A percentile compares a stretch with the other conserved stretches of the same genome.
Conservation (phyloP, 2,329 filamentous ascomycete species). For the Didymellaceae sp. region DNA sequence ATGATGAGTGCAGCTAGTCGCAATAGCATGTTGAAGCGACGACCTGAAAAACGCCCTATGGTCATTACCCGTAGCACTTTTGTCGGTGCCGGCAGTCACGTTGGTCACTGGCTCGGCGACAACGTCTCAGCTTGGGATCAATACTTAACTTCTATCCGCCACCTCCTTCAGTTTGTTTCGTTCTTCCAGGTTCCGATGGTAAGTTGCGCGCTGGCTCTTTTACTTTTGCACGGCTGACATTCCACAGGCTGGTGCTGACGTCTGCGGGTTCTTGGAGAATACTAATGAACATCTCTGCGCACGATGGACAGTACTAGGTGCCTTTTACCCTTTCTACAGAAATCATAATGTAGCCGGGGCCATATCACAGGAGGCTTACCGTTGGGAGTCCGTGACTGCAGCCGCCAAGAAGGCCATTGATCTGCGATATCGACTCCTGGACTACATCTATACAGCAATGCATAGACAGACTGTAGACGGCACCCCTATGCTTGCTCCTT, state of each 20-base stretch:
- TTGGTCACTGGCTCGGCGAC: constrained; percentile 67
- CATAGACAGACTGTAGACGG: constrained; percentile 66
- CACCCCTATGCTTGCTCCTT: constrained; percentile 68
- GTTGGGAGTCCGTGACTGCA: constrained; percentile 67
- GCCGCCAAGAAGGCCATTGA: constrained; percentile 72
- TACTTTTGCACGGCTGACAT: not conserved
- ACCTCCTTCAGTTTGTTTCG: constrained; percentile 54
- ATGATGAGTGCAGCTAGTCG: constrained; percentile 74
- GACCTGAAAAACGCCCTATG: constrained; percentile 68
- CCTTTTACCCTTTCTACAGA: constrained; percentile 76
- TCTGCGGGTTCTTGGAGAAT: constrained; percentile 74
- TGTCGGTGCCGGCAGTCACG: constrained; percentile 69
- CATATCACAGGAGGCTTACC: constrained; percentile 60
- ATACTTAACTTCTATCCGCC: constrained; percentile 50
- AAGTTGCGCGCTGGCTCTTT: not conserved
- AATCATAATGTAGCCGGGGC: constrained; percentile 73
- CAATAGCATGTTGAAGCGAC: constrained; percentile 72
- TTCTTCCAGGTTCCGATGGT: constrained; percentile 56
- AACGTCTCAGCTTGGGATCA: constrained; percentile 54
- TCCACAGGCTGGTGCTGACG: constrained; percentile 60
- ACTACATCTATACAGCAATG: constrained; percentile 79
- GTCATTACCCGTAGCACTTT: constrained; percentile 81
- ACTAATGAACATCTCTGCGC: constrained; percentile 73
- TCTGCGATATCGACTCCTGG: constrained; percentile 76
- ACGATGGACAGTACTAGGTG: constrained; percentile 74